Evolutionary conservation across 2,329 filamentous ascomycete genomes (phyloP).

Genomic region (Coniochaeta sp.): DNA sequence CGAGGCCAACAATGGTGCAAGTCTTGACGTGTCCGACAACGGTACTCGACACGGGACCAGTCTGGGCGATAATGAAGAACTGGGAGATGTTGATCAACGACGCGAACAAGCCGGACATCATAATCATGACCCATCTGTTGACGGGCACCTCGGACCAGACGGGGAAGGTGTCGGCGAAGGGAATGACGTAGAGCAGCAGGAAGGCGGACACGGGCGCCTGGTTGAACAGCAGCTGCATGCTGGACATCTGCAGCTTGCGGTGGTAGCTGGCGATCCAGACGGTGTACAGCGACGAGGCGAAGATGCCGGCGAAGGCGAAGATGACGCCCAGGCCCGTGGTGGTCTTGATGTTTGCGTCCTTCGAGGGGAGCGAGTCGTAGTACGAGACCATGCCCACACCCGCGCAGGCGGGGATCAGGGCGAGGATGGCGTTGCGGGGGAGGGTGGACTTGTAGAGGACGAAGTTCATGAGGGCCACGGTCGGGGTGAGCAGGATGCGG

Average conservation of each 20-base stretch:
- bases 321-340: constrained; percentile 53
- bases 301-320: constrained; percentile 57
- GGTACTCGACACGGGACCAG: constrained; percentile 57
- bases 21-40: constrained; percentile 62
- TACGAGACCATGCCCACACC: constrained; percentile 63
- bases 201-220: constrained; percentile 58
- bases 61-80: constrained; percentile 56
- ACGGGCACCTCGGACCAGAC: constrained; percentile 43
- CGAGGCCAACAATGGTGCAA: constrained; percentile 56
- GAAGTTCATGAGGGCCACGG: constrained; percentile 58
- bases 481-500: constrained; percentile 59
- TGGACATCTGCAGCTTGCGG: constrained; percentile 57
- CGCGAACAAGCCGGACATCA: constrained; percentile 55
- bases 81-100: constrained; percentile 59
- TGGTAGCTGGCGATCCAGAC: constrained; percentile 63
- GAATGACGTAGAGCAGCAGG: constrained; percentile 58
- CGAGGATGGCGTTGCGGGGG: constrained; percentile 43
- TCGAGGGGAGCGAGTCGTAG: constrained; percentile 52
- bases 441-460: constrained; percentile 51
- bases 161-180: constrained; percentile 58
- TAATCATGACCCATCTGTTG: constrained; percentile 50
- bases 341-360: constrained; percentile 41
- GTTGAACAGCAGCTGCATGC: constrained; percentile 63
- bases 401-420: constrained; percentile 53
- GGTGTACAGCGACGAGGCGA: constrained; percentile 61